These are phyloP conservation scores for Diaporthe nobilis DNA, from an alignment of 2,329 filamentous ascomycete genomes.

Conservation along the genomic window DNA sequence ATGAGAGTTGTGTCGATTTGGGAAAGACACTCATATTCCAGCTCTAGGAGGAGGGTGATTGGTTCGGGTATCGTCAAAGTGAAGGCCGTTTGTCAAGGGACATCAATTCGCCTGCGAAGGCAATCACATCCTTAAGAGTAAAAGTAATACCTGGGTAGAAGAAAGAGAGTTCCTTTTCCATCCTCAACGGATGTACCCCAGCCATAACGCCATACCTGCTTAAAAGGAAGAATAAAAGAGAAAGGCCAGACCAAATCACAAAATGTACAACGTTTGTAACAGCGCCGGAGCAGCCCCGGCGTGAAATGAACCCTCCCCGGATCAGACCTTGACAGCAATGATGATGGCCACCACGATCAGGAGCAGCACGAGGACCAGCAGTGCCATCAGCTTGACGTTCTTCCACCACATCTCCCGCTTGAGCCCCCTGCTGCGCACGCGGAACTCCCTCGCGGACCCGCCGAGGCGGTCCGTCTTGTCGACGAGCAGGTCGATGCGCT, in stretches of 20 bases:
- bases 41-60: background rate
- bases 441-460: conserved; percentile 89
- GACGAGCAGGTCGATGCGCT: conserved; percentile 92
- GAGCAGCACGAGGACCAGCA: conserved; percentile 78
- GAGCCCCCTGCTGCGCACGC: conserved; percentile 86
- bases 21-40: background rate
- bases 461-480: conserved; percentile 97
- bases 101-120: conserved; percentile 3
- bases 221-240: background rate
- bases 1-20: background rate
- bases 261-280: conserved; percentile 1
- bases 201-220: conserved; percentile 38
- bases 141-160: conserved; percentile 24
- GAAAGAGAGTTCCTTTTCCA: conserved; percentile 28
- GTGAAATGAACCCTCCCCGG: background rate
- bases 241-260: background rate
- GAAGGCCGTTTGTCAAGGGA: background rate
- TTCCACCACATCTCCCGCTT: conserved; percentile 99
- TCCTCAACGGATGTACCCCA: conserved; percentile 15
- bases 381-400: conserved; percentile 93
- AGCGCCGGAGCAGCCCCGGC: background rate
- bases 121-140: conserved; percentile 2
- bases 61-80: conserved; percentile 17
- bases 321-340: conserved; percentile 64
- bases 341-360: conserved; percentile 70